Evolutionary conservation across 2,329 filamentous ascomycete species (phyloP), one percentile per base, ranked within the genome.

Genomic region (Colletotrichum orbiculare): DNA sequence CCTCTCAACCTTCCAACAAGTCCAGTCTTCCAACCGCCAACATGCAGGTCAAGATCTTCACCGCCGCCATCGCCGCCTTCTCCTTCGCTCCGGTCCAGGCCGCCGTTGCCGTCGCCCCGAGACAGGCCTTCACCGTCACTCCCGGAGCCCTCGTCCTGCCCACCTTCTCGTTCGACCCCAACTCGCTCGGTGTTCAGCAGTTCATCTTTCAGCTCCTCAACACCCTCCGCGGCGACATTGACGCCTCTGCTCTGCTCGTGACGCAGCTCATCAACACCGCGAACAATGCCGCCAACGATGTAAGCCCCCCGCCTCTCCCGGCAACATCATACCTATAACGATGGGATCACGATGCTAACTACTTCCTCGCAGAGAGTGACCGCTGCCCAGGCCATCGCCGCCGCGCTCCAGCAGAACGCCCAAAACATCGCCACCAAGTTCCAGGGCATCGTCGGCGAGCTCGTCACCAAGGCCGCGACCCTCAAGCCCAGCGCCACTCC

Each of bases 1-100:
- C 33, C 38, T 43, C 6, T 39, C 25, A 48, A 8, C 13, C 5
- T 17, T 17, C 2, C 25, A 15, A 52, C 41, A 12, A 47, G n/a
- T 13, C 35, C 12, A 11, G 4, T 2, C 12, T 4, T 8, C 10
- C 33, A 52, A n/a, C 3, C 41, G 13, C 41, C 60, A 66, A 48
- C 4, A 69, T 69, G 68, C 59, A 68, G 53, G 57, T 53, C 54
- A 67, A 63, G 54, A 42, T 68, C 41, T 37, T 65, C 60, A 34
- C 55, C 42, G 60, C 57, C 15, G 57, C 64, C 11, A 33, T 69
- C 43, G 66, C 69, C 39, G 54, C 60, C n/a, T 17, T 68, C 25
- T 53, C 67, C 37, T 13, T 68, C 37, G 17, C 66, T 39, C 43
- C 58, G 2, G 58, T 57, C 8, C 41, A 63, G 12, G 52, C 58